Base-by-base conservation (phyloP, 164 flowering plant species). In the Nelumbo lutea region DNA sequence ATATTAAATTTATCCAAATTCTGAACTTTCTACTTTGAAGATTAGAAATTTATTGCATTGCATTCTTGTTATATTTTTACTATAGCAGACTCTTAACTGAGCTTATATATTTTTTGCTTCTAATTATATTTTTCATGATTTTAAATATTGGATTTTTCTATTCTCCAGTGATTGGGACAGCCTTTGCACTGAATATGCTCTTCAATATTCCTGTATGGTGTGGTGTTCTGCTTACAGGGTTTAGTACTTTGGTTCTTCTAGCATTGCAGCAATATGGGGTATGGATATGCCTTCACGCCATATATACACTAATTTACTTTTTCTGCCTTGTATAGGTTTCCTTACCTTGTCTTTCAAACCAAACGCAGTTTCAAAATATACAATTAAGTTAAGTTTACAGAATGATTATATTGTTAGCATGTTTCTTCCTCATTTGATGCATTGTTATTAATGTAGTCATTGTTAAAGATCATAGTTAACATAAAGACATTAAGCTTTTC, bases 221-320 rank as follows among this genome's bases (percentile, higher is more conserved):
- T 72, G 98, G 94, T n/a, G 96, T 91, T 77, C 93, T 94, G 75
- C 81, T 94, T 59, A 90, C 96, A n/a, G 96, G 96, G 41, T 79
- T 91, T 51, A 90, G 96, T 77, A 90, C 97, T 69, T 76, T 94
- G 76, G 55, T 90, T 59, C 89, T 93, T 76, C 84, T 93, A 14
- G 89, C 95, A 65, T 67, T 93, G 62, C 98, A 93, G 73, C 97
- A 91, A 79, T 93, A 93, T 78, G 98, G 98, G 93, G 98, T 93
- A 90, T 6, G 39, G 15, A 42, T 60, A 15, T 40, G 40, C 15
- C 39, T 13, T 1, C 51, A 52, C n/a, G 51, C 51, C 50, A 59
- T 15, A 13, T 27, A 52, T 45, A 70, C 40, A 48, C 40, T 58
- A 14, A 13, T 57, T 41, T 45, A 70, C 2, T 40, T n/a, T 11